These are phyloP conservation scores for Adansonia digitata DNA, from an alignment of 345 rosid genomes.

Conservation along the genomic window DNA sequence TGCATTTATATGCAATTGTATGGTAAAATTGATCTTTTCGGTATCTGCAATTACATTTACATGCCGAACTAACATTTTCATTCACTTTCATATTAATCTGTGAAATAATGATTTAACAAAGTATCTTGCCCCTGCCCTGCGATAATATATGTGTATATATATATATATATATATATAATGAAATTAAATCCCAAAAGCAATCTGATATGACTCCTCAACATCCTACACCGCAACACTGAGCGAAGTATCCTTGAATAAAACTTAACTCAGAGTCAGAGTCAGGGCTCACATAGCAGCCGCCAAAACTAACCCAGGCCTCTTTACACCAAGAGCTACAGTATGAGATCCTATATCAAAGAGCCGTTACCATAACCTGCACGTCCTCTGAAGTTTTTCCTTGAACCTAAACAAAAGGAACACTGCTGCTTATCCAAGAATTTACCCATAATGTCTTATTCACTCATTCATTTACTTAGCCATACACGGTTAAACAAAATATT, in stretches of 20 bases:
- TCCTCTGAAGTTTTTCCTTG: too few relatives aligned
- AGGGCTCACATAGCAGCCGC: too few relatives aligned
- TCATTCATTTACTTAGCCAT: too few relatives aligned
- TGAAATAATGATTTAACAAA: too few relatives aligned
- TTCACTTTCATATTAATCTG: too few relatives aligned
- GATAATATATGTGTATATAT: too few relatives aligned
- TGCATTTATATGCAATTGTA: too few relatives aligned
- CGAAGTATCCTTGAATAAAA: not conserved
- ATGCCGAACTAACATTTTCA: too few relatives aligned
- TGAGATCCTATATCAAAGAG: constrained; percentile 58
- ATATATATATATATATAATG: too few relatives aligned
- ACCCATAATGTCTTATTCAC: not conserved
- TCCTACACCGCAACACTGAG: not conserved
- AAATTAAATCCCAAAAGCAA: not conserved
- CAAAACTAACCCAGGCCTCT: constrained; percentile 25
- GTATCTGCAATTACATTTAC: too few relatives aligned
- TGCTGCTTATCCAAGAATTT: not conserved
- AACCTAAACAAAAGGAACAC: not conserved
- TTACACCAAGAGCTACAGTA: constrained; percentile 62
- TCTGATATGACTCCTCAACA: not conserved
- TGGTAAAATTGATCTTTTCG: too few relatives aligned
- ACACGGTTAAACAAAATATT: constrained; percentile 1
- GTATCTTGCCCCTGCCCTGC: too few relatives aligned
- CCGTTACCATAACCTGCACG: constrained; percentile 71
- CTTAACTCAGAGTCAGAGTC: not conserved